These are phyloP conservation scores for Mycena venus DNA, from an alignment of 768 basidiomycete genomes.

Conservation along the genomic window DNA sequence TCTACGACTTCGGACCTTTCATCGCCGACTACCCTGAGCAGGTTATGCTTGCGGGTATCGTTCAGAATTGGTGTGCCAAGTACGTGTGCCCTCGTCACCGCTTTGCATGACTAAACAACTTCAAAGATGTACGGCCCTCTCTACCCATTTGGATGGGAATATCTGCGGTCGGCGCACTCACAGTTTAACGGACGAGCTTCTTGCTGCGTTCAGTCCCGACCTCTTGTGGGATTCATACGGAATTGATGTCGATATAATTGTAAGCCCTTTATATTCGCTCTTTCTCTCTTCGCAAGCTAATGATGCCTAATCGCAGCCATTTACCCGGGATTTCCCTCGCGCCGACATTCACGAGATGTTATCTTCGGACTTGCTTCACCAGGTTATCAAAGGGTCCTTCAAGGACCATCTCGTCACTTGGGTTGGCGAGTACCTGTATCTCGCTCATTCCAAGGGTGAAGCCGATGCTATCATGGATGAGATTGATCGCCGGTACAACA, in stretches of 20 bases:
- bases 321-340: constrained; percentile 38
- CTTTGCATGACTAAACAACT: not conserved
- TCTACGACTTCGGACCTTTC: constrained; percentile 41
- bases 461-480: constrained; percentile 47
- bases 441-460: constrained; percentile 3
- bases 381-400: constrained; percentile 41
- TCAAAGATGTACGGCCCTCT: constrained; percentile 18
- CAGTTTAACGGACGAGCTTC: constrained; percentile 13
- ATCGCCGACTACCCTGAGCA: constrained; percentile 50
- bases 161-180: constrained; percentile 1
- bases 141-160: constrained; percentile 15
- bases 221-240: constrained; percentile 37
- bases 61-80: constrained; percentile 22
- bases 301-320: constrained; percentile 31
- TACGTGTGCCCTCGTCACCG: not conserved
- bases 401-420: constrained; percentile 50
- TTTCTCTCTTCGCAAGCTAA: too few relatives aligned
- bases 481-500: constrained; percentile 46
- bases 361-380: constrained; percentile 44
- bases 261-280: constrained; percentile 1
- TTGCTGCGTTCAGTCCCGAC: not conserved
- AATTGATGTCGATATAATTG: constrained; percentile 28
- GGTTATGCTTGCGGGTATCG: constrained; percentile 33
- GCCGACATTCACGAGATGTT: constrained; percentile 47
- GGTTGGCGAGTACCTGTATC: constrained; percentile 43